Evolutionary conservation across 164 flowering plant species (phyloP), one percentile per base, ranked within the genome.

Genomic region (Sedum album): DNA sequence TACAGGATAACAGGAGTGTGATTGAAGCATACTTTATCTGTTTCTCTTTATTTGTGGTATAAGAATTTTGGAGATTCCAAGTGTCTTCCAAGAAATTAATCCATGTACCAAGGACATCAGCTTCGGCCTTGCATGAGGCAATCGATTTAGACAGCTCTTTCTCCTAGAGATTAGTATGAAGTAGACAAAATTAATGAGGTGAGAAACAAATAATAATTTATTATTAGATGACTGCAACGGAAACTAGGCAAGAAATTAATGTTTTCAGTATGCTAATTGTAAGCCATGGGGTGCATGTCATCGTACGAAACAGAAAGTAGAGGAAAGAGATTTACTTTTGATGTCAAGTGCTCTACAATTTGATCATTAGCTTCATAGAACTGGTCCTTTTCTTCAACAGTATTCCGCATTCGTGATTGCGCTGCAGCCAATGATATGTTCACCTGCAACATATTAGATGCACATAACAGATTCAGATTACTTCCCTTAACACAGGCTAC

Each of bases 71-170:
- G 70, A 91, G 85, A 75, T 71, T 81, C 99, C 99, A 91, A 17
- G 96, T 84, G 77, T 94, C 96, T 76, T 91, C 96, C 74, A 94
- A 79, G 80, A 94, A 94, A 76, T 91, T 90, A 70, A 88, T 84
- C 99, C 99, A 94, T 41, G 95, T 86, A 46, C 68, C 78, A 10
- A 91, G 81, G 79, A 94, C 88, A 74, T 83, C 86, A 28, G 86
- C 85, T 82, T 94, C 99, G 63, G 74, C 77, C 78, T 69, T 80
- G 73, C 86, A 83, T 31, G 96, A 79, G 49, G 79, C 74, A 66
- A 94, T 80, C 46, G 97, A 84, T 81, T 73, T 85, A n/a, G 81
- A 80, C 63, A 91, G 82, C 79, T 91, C 99, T 68, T 88, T 92
- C 77, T 94, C 97, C 99, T 94, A 65, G 33, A 71, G 63, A 60